Evolutionary conservation across 2,329 filamentous ascomycete species (phyloP).

Genomic region (Trichoderma lentiforme): DNA sequence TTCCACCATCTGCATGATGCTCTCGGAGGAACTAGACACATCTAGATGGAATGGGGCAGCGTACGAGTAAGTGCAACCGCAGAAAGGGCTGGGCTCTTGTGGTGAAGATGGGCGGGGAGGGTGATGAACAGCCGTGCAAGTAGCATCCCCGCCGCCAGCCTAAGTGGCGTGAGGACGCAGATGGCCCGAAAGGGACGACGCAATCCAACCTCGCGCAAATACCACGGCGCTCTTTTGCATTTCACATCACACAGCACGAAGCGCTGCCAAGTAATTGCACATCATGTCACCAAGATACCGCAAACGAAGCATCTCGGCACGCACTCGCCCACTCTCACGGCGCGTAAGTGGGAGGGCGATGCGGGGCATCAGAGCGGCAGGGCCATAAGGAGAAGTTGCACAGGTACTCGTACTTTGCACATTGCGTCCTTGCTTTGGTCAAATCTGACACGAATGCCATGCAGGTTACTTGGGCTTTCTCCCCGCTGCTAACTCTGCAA

Average conservation of each 20-base stretch:
- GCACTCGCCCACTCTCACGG: not conserved
- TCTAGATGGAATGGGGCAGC: not conserved
- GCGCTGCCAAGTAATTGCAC: not conserved
- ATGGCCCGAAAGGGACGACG: not conserved
- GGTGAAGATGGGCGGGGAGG: not conserved
- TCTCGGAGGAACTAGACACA: not conserved
- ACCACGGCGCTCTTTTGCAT: not conserved
- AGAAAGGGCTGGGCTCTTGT: not conserved
- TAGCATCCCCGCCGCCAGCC: not conserved
- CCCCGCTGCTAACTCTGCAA: not conserved
- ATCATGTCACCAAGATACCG: not conserved
- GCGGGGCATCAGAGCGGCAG: not conserved
- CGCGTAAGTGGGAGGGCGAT: not conserved
- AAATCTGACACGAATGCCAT: not conserved
- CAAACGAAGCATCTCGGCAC: not conserved
- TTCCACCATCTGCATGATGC: not conserved
- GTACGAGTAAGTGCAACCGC: conserved; percentile 6
- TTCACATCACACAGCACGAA: not conserved
- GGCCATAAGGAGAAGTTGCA: not conserved
- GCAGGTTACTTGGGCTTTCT: not conserved
- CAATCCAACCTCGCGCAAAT: not conserved
- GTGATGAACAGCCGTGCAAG: not conserved
- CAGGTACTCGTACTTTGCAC: not conserved
- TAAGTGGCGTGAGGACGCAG: not conserved
- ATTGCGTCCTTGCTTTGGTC: not conserved